phyloP scores from a whole-genome alignment of 2,329 filamentous ascomycete species.

The Nothophoma quercina region DNA sequence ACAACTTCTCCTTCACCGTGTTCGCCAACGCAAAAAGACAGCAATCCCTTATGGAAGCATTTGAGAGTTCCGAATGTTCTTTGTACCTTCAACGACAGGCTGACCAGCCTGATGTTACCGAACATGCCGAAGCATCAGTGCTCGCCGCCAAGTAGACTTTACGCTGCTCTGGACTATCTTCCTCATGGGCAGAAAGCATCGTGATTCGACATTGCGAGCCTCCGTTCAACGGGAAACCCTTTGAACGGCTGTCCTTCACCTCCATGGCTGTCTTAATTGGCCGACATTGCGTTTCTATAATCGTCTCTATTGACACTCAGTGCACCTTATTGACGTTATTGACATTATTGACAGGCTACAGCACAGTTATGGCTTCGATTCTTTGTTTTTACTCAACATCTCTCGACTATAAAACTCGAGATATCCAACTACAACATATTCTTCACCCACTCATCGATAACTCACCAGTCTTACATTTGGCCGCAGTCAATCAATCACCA shows the following conservation, averaged over 20 bases:
- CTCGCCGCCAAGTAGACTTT: neutral
- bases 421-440: conserved; percentile 17
- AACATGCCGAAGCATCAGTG: conserved; percentile 10
- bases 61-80: conserved; percentile 10
- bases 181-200: neutral
- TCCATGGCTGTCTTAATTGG: conserved; percentile 17
- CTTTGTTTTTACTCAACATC: conserved; percentile 7
- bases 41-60: conserved; percentile 23
- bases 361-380: neutral
- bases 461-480: conserved; percentile 21
- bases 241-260: conserved; percentile 23
- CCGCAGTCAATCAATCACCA: conserved; percentile 11
- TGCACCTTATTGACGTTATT: conserved; percentile 32
- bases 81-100: conserved; percentile 17
- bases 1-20: conserved; percentile 21
- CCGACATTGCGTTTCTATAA: conserved; percentile 7
- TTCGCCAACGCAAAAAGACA: conserved; percentile 17
- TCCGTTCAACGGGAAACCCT: conserved; percentile 20
- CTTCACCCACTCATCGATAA: conserved; percentile 9
- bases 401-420: conserved; percentile 4
- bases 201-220: conserved; percentile 5
- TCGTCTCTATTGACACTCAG: conserved; percentile 19
- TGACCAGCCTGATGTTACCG: conserved; percentile 9
- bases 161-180: conserved; percentile 10
- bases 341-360: conserved; percentile 21